A percentile compares a stretch with the other conserved stretches of the same genome.
These are phyloP conservation scores for Colletotrichum liriopes DNA, from an alignment of 2,329 filamentous ascomycete genomes.

Conservation along the genomic window DNA sequence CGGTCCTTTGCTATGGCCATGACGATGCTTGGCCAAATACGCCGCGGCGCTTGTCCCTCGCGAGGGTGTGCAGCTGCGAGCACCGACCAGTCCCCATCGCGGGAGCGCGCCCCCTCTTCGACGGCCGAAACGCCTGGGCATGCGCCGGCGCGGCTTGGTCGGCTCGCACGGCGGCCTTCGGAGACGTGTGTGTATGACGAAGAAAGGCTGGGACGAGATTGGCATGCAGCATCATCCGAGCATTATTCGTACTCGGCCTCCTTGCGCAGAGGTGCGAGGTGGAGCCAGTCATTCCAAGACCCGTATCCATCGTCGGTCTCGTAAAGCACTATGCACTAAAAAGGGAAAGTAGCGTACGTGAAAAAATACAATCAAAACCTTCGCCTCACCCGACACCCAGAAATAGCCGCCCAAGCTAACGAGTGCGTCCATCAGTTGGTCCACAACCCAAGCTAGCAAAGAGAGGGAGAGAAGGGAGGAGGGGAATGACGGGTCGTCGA, in stretches of 20 bases:
- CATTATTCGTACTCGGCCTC: neutral
- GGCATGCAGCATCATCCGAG: neutral
- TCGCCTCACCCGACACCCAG: neutral
- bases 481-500: neutral
- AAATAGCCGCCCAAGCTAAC: constrained; percentile 30
- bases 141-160: neutral
- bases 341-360: neutral
- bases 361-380: neutral
- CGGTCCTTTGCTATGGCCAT: constrained; percentile 8
- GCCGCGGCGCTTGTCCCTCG: constrained; percentile 9
- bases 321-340: neutral
- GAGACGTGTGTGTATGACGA: neutral
- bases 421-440: neutral
- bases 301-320: neutral
- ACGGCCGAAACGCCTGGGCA: constrained; percentile 24
- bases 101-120: constrained; percentile 2
- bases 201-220: neutral
- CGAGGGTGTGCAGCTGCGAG: constrained; percentile 12
- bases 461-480: neutral
- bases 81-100: constrained; percentile 21
- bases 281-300: neutral
- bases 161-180: neutral
- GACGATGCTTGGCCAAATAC: constrained; percentile 13
- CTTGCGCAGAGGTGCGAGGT: neutral
- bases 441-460: neutral